These are phyloP conservation scores for Neofusicoccum ribis DNA, from an alignment of 2,329 filamentous ascomycete genomes.

Conservation along the genomic window DNA sequence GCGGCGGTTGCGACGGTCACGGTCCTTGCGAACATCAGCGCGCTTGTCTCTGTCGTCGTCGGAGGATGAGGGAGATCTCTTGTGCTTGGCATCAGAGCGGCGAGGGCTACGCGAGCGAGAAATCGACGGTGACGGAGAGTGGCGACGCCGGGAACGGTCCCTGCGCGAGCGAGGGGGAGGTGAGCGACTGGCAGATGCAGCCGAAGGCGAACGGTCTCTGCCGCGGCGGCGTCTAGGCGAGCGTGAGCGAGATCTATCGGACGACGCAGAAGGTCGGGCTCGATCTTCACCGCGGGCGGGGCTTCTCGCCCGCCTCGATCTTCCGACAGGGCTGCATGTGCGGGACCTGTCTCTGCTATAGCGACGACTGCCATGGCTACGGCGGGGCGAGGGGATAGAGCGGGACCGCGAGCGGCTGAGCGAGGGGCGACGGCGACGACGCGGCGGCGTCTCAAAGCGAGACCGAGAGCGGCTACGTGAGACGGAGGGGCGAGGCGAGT, in stretches of 20 bases:
- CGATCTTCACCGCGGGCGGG: conserved; percentile 42
- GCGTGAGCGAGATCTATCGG: conserved; percentile 56
- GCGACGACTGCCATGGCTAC: conserved; percentile 12
- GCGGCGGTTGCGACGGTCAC: conserved; percentile 37
- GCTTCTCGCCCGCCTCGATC: conserved; percentile 27
- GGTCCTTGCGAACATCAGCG: conserved; percentile 53
- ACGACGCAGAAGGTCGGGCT: conserved; percentile 50
- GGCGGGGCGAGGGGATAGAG: conserved; percentile 16
- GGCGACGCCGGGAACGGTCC: conserved; percentile 36
- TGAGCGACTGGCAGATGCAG: conserved; percentile 23
- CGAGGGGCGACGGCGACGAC: conserved; percentile 28
- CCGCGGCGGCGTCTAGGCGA: conserved; percentile 51
- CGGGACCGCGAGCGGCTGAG: conserved; percentile 19
- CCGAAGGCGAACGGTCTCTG: conserved; percentile 39
- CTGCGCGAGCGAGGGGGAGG: conserved; percentile 31
- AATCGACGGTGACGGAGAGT: conserved; percentile 40
- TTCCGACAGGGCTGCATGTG: conserved; percentile 29
- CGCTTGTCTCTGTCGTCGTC: conserved; percentile 45
- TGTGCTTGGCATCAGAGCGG: conserved; percentile 40
- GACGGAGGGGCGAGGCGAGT: conserved; percentile 28
- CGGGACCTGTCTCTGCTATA: conserved; percentile 30
- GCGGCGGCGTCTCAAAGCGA: conserved; percentile 43
- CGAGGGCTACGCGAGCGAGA: conserved; percentile 42
- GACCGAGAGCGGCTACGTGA: conserved; percentile 22
- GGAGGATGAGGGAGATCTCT: conserved; percentile 47